These are phyloP conservation scores for Fusarium coicis DNA, from an alignment of 2,329 filamentous ascomycete genomes.

Conservation along the genomic window DNA sequence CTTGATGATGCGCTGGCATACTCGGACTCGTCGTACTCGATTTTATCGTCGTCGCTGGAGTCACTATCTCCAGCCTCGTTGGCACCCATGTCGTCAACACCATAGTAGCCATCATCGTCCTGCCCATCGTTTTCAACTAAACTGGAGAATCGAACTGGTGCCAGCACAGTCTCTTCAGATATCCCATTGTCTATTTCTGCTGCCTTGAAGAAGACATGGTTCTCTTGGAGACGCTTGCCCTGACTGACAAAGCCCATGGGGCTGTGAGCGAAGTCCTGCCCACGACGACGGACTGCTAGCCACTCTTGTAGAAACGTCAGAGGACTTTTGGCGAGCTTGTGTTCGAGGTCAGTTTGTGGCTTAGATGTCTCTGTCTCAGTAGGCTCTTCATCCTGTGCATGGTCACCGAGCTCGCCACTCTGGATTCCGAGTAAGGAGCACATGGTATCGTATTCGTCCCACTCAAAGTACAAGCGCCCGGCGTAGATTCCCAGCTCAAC, in stretches of 20 bases:
- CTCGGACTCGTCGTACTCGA: slow-evolving; percentile 41
- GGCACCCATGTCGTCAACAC: slow-evolving; percentile 43
- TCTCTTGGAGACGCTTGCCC: slow-evolving; percentile 58
- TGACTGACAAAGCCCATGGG: slow-evolving; percentile 68
- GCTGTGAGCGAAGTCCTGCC: slow-evolving; percentile 67
- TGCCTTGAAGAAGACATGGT: slow-evolving; percentile 63
- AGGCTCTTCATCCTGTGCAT: not conserved
- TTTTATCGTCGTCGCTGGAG: slow-evolving; percentile 36
- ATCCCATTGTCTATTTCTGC: not conserved
- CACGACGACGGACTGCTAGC: slow-evolving; percentile 63
- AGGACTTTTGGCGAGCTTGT: slow-evolving; percentile 44
- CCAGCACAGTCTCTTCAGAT: not conserved
- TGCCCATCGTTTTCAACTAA: not conserved
- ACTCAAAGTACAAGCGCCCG: slow-evolving; percentile 69
- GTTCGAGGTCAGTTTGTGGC: not conserved
- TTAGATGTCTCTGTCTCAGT: not conserved
- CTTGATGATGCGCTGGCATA: slow-evolving; percentile 27
- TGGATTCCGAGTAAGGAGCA: slow-evolving; percentile 48
- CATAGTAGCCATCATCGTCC: slow-evolving; percentile 35
- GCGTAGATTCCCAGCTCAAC: slow-evolving; percentile 69
- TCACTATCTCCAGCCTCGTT: slow-evolving; percentile 37
- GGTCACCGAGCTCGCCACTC: not conserved
- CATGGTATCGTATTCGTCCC: slow-evolving; percentile 55
- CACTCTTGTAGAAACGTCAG: slow-evolving; percentile 66
- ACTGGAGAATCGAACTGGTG: slow-evolving; percentile 11